A percentile compares a stretch with the other conserved stretches of the same genome.
Evolutionary conservation across 768 basidiomycete species (phyloP).

Genomic region (Naganishia vishniacii): DNA sequence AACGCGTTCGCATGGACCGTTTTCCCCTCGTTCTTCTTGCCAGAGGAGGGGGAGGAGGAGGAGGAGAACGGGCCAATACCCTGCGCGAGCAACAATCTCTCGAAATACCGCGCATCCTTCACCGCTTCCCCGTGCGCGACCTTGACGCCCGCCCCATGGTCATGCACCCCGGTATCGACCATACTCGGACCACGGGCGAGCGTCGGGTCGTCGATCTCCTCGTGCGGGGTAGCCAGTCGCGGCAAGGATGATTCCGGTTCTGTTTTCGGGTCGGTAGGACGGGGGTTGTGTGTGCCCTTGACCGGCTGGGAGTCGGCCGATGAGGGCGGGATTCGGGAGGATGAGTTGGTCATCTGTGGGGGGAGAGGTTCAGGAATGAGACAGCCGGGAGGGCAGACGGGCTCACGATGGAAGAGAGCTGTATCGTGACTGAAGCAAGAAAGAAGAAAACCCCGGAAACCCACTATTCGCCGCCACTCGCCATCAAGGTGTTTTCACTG

Average conservation of each 20-base stretch:
- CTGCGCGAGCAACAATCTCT: constrained; percentile 33
- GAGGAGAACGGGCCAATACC: constrained; percentile 25
- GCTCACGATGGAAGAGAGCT: too few relatives aligned
- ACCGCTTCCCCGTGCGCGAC: constrained; percentile 28
- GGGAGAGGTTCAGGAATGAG: too few relatives aligned
- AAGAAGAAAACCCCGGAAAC: too few relatives aligned
- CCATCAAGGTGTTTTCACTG: too few relatives aligned
- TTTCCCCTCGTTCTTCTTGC: constrained; percentile 30
- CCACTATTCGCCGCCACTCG: too few relatives aligned
- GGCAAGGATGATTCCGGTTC: constrained; percentile 25
- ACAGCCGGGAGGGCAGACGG: too few relatives aligned
- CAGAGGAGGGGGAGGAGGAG: too few relatives aligned
- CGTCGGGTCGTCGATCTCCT: constrained; percentile 22
- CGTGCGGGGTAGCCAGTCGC: neutral
- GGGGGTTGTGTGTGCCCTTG: neutral
- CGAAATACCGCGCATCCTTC: constrained; percentile 34
- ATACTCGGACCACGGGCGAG: constrained; percentile 41
- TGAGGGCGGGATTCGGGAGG: constrained; percentile 1
- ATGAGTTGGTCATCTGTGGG: constrained; percentile 10
- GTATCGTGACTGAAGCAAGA: too few relatives aligned
- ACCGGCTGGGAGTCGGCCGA: neutral
- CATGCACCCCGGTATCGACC: constrained; percentile 30
- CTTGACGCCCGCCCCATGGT: constrained; percentile 26
- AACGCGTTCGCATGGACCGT: constrained; percentile 39
- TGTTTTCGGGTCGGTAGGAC: constrained; percentile 17